phyloP scores from a whole-genome alignment of 2,329 filamentous ascomycete species.

The Triangularia verruculosa region DNA sequence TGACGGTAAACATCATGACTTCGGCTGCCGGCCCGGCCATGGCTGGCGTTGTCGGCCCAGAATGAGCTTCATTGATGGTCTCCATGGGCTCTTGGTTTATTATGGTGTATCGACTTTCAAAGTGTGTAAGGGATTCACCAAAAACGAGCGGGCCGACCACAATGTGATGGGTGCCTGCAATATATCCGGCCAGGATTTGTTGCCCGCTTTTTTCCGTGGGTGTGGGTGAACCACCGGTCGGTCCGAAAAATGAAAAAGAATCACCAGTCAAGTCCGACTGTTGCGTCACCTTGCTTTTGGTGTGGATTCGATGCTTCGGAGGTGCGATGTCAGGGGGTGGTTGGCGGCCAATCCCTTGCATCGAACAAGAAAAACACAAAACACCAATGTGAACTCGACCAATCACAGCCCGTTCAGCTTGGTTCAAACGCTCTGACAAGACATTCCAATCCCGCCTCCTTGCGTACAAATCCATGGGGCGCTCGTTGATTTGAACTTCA shows the following conservation, averaged over 20 bases:
- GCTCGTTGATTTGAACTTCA: background rate
- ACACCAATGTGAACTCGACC: background rate
- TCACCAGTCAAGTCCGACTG: background rate
- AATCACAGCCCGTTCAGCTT: background rate
- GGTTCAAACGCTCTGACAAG: background rate
- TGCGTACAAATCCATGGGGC: too few species aligned
- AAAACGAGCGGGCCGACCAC: too few species aligned
- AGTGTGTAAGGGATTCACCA: too few species aligned
- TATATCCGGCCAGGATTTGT: too few species aligned
- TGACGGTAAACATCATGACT: constrained; percentile 7
- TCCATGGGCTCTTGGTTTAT: background rate
- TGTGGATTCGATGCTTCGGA: background rate
- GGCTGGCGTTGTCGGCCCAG: background rate
- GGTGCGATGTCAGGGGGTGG: background rate
- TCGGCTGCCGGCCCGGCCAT: background rate
- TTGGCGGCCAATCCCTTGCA: background rate
- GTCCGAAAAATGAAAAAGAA: background rate
- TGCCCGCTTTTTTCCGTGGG: background rate
- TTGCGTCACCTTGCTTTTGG: background rate
- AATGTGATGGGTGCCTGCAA: background rate
- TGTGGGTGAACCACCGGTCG: background rate
- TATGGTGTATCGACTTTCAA: background rate
- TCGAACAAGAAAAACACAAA: background rate
- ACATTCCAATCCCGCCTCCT: background rate
- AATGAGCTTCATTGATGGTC: constrained; percentile 1